Conservation (phyloP, 31 red algal species). For the Asparagopsis taxiformis region DNA sequence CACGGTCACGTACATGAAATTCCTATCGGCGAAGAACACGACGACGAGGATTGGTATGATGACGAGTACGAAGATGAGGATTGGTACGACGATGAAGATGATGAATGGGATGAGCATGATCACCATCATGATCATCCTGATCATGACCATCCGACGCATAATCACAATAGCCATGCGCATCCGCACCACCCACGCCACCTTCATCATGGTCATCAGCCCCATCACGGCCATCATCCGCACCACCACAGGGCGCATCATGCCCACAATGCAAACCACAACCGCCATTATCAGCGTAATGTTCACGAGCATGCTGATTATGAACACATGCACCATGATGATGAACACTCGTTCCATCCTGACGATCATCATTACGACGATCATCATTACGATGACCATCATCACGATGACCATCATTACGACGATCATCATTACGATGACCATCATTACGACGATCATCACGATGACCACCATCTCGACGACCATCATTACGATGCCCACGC, state of each 20-base stretch:
- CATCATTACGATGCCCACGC: conserved; percentile 9
- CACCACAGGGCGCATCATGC: neutral
- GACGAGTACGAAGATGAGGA: conserved; percentile 5
- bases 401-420: conserved; percentile 25
- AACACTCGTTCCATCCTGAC: conserved; percentile 20
- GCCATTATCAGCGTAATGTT: conserved; percentile 17
- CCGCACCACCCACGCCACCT: conserved; percentile 14
- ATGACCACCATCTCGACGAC: conserved; percentile 9
- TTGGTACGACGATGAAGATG: neutral
- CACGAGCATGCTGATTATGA: conserved; percentile 36
- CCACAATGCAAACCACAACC: conserved; percentile 14
- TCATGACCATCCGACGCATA: too few relatives aligned
- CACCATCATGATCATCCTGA: conserved; percentile 38
- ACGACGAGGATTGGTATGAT: conserved; percentile 16
- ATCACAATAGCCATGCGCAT: conserved; percentile 2
- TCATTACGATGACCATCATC: conserved; percentile 20
- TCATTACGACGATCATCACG: conserved; percentile 13
- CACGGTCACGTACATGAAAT: conserved; percentile 10
- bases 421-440: conserved; percentile 15
- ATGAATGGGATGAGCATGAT: neutral
- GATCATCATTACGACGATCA: conserved; percentile 23
- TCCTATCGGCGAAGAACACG: conserved; percentile 13
- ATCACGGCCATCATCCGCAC: neutral
- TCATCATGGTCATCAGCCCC: conserved; percentile 10
- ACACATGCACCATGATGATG: conserved; percentile 21